A percentile compares a stretch with the other conserved stretches of the same genome.
phyloP scores from a whole-genome alignment of 768 basidiomycete species.

The Suillus hirtellus region DNA sequence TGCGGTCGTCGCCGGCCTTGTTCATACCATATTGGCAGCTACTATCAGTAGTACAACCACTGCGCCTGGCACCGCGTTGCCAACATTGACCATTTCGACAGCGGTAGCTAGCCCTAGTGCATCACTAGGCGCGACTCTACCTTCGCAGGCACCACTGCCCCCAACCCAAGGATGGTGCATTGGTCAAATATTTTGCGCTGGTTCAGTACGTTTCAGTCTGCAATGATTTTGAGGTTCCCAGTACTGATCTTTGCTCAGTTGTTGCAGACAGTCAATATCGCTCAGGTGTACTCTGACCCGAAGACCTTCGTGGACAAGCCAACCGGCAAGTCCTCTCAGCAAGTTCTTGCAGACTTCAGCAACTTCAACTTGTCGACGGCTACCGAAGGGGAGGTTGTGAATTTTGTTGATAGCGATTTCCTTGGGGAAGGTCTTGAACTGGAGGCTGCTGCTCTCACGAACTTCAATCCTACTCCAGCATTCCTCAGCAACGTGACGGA shows the following conservation, averaged over 20 bases:
- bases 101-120: constrained; percentile 65
- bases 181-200: constrained; percentile 78
- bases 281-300: constrained; percentile 70
- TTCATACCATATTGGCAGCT: constrained; percentile 18
- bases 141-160: constrained; percentile 64
- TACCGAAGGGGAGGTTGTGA: constrained; percentile 65
- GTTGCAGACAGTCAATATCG: constrained; percentile 84
- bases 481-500: constrained; percentile 74
- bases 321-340: constrained; percentile 62
- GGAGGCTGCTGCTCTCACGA: constrained; percentile 55
- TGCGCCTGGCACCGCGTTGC: constrained; percentile 20
- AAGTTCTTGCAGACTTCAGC: constrained; percentile 70
- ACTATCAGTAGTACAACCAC: constrained; percentile 14
- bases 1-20: constrained; percentile 18
- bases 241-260: constrained; percentile 43
- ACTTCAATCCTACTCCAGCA: constrained; percentile 62
- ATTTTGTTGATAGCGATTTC: constrained; percentile 76
- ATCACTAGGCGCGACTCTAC: constrained; percentile 50
- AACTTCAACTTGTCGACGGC: constrained; percentile 37
- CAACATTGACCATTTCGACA: constrained; percentile 53
- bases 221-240: not conserved
- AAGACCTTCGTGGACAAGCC: constrained; percentile 94
- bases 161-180: constrained; percentile 78
- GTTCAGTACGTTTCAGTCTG: constrained; percentile 47
- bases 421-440: constrained; percentile 86